Conservation (phyloP, 208 protist genomes). For the Angomonas ambiguus region DNA sequence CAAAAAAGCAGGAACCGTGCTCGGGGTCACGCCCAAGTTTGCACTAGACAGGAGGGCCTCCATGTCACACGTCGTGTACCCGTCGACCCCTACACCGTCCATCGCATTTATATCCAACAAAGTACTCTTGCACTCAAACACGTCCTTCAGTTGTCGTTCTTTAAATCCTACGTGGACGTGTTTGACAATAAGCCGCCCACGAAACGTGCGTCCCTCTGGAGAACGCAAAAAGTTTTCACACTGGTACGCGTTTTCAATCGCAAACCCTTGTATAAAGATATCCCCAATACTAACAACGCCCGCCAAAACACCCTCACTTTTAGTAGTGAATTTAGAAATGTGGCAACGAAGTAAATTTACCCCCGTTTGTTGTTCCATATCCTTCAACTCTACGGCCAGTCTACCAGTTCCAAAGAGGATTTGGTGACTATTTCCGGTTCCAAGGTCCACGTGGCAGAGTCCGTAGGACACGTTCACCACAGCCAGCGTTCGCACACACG, state of each 20-base stretch:
- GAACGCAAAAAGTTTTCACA: constrained; percentile 40
- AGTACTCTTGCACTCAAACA: constrained; percentile 69
- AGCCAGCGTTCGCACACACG: constrained; percentile 22
- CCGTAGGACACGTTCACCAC: constrained; percentile 38
- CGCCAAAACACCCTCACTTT: constrained; percentile 76
- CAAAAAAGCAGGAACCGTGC: constrained; percentile 62
- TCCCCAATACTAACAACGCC: constrained; percentile 52
- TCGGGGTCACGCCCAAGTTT: constrained; percentile 70
- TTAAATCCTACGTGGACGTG: constrained; percentile 69
- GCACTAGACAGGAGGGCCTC: constrained; percentile 34
- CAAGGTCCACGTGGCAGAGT: constrained; percentile 58
- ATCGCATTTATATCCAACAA: constrained; percentile 41
- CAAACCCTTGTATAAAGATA: constrained; percentile 43
- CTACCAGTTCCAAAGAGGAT: constrained; percentile 36
- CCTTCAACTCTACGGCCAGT: constrained; percentile 24
- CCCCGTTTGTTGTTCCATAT: constrained; percentile 14
- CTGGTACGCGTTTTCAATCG: constrained; percentile 50
- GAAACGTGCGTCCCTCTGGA: constrained; percentile 58
- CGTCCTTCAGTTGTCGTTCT: constrained; percentile 83
- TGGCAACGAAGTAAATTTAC: constrained; percentile 27
- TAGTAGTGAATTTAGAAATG: constrained; percentile 37
- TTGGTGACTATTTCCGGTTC: constrained; percentile 69
- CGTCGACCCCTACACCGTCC: constrained; percentile 68
- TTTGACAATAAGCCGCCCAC: constrained; percentile 36
- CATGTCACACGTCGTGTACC: constrained; percentile 42